phyloP scores from a whole-genome alignment of 2,329 filamentous ascomycete genomes.

The Falciphora oryzae region DNA sequence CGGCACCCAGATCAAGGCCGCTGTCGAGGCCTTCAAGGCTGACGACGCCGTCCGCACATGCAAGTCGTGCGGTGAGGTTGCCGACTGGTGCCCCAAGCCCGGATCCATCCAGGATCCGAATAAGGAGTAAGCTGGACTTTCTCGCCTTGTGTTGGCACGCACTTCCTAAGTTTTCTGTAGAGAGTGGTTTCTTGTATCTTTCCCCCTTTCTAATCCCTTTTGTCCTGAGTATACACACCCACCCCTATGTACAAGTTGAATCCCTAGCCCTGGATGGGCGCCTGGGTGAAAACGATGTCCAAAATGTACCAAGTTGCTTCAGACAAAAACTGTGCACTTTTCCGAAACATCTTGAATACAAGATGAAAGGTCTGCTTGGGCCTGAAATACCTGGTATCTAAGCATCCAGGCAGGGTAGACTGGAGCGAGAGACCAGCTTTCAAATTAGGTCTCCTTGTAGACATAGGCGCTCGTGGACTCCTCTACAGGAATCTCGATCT shows the following conservation, averaged over 20 bases:
- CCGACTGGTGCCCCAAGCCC: constrained; percentile 51
- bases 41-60: constrained; percentile 67
- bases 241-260: background rate
- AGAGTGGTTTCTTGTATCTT: background rate
- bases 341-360: constrained; percentile 8
- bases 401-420: constrained; percentile 8
- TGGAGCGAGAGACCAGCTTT: background rate
- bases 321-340: background rate
- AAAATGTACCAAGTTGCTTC: no score
- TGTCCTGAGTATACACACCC: constrained; percentile 6
- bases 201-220: background rate
- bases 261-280: background rate
- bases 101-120: constrained; percentile 58
- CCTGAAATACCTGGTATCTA: background rate
- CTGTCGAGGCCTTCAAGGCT: constrained; percentile 73
- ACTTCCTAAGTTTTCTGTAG: background rate
- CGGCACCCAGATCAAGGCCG: constrained; percentile 89
- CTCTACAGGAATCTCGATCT: constrained; percentile 75
- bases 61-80: constrained; percentile 64
- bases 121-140: constrained; percentile 26
- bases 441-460: constrained; percentile 62
- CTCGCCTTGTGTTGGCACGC: background rate
- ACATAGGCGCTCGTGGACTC: constrained; percentile 73
- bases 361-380: background rate
- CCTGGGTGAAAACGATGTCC: background rate